A percentile compares a stretch with the other conserved stretches of the same genome.
Evolutionary conservation across 2,329 filamentous ascomycete genomes (phyloP).

Genomic region (Penicillium palitans): DNA sequence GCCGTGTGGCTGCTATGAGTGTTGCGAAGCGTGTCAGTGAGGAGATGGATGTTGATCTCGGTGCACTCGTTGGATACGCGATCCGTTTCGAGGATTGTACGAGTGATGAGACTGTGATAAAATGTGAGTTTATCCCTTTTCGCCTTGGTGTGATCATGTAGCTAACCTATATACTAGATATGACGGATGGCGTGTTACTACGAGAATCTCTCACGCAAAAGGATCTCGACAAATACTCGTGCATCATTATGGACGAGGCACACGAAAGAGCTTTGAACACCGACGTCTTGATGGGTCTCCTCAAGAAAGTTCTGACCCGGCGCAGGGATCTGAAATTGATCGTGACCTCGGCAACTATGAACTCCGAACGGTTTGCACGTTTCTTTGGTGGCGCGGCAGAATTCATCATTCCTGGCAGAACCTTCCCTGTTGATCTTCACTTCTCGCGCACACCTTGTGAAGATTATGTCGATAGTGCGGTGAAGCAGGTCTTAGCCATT

Average conservation of each 20-base stretch:
- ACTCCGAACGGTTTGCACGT: conserved; percentile 89
- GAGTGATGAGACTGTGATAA: conserved; percentile 90
- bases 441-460: conserved; percentile 93
- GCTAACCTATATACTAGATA: conserved; percentile 54
- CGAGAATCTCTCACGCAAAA: conserved; percentile 90
- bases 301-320: conserved; percentile 92
- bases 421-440: conserved; percentile 95
- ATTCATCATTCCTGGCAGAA: conserved; percentile 92
- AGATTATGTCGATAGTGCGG: conserved; percentile 95
- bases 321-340: conserved; percentile 92
- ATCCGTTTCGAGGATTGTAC: conserved; percentile 99
- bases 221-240: conserved; percentile 93
- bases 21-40: conserved; percentile 97
- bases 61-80: conserved; percentile 86
- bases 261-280: conserved; percentile 96
- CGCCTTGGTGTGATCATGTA: neutral
- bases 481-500: conserved; percentile 92
- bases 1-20: conserved; percentile 97
- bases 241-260: conserved; percentile 99
- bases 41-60: conserved; percentile 94
- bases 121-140: conserved; percentile 56
- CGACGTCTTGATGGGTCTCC: conserved; percentile 93
- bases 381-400: conserved; percentile 97
- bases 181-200: conserved; percentile 95
- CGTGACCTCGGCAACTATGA: conserved; percentile 98